Evolutionary conservation across 148 eudicot genomes (phyloP).

Genomic region (Vaccinium myrtillus): DNA sequence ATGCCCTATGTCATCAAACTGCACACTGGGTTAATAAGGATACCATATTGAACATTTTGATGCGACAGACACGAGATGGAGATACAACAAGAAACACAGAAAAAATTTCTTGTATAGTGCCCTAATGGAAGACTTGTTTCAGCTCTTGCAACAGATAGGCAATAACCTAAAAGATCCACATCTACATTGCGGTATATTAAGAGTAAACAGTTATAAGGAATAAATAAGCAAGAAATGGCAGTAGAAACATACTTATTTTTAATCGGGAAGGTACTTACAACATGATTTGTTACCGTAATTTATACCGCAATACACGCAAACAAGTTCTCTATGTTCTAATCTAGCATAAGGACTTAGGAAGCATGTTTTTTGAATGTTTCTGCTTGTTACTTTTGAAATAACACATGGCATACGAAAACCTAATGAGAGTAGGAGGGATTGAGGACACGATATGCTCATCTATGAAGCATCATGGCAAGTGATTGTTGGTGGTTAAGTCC

Average conservation of each 20-base stretch:
- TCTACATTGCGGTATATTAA: not conserved
- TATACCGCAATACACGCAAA: not conserved
- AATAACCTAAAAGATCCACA: not conserved
- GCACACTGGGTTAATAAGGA: conserved; percentile 20
- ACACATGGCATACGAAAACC: not conserved
- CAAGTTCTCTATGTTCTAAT: not conserved
- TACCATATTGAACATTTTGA: conserved; percentile 12
- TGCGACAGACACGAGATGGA: not conserved
- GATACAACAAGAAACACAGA: not conserved
- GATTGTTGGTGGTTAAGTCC: not conserved
- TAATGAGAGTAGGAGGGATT: not conserved
- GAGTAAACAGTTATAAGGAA: not conserved
- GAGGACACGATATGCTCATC: not conserved
- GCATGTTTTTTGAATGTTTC: not conserved
- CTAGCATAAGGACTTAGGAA: not conserved
- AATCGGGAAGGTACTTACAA: not conserved
- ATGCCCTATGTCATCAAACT: conserved; percentile 62
- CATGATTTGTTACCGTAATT: not conserved
- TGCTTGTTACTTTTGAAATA: not conserved
- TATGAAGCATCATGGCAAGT: not conserved
- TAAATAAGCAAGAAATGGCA: conserved; percentile 4
- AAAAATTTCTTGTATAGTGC: not conserved
- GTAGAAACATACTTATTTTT: not conserved
- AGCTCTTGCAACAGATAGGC: not conserved
- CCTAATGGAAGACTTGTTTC: not conserved